Base-by-base conservation (phyloP, 202 grass and related monocot genomes). In the Zoysia matrella region DNA sequence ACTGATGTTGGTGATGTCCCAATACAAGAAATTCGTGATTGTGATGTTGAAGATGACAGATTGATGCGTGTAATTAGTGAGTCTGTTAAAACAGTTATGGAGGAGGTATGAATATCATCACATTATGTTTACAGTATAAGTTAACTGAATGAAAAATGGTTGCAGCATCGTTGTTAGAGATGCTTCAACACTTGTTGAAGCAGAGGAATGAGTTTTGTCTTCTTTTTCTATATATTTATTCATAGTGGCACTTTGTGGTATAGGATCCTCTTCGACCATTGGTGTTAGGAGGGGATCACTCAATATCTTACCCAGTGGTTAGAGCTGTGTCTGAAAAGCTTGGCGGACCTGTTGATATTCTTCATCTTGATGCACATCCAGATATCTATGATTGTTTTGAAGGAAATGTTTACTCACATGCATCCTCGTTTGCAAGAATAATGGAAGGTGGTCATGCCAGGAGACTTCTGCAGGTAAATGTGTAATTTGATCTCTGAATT, bases 1-100 rank as follows among this genome's bases (percentile, higher is more conserved):
- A 98, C 92, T 79, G 95, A 98, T 88, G 95, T 98, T 90, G 92
- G 95, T n/a, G 95, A 98, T 83, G 84, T 98, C 45, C 95, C 95
- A 2, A 91, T 98, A 50, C 95, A 98, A 95, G 95, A 98, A 77
- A 91, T 98, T 74, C 92, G 95, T 80, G 95, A 98, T 74, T 95
- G 92, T 76, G 92, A 90, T 0, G 85, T 98, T 3, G 92, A 95
- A 80, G 92, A 98, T 95, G 82, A 91, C 42, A 90, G 89, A 63
- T 80, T 98, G 61, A 98, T 98, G 95, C 78, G 89, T 79, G 86
- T 98, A 60, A 88, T 98, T 66, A 93, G 90, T 16, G 95, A 98
- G 9, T 98, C 95, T 75, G 95, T 98, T 42, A 98, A 95, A 82
- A 82, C 92, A 73, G 92, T 98, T 51, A 98, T 95, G 87, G 95